phyloP scores from a whole-genome alignment of 495 filamentous ascomycete genomes.

The Tuber calosporum region DNA sequence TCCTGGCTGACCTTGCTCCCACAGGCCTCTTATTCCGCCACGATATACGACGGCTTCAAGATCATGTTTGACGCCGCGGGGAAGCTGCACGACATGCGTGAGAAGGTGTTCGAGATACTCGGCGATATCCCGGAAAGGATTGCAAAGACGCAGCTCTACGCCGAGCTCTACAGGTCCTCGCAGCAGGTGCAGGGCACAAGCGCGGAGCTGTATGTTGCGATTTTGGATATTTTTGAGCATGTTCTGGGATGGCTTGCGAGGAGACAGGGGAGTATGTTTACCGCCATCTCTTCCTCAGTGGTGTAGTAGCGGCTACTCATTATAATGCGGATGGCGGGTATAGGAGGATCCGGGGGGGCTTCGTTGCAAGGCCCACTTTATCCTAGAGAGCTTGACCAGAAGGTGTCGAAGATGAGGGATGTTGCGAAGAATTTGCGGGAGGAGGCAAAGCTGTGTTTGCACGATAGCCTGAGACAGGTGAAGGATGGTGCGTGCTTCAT shows the following conservation, averaged over 20 bases:
- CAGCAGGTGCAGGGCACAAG: neutral
- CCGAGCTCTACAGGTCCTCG: neutral
- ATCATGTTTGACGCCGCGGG: neutral
- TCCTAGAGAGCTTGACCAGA: neutral
- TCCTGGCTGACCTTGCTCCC: neutral
- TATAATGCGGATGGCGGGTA: neutral
- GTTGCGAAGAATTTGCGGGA: neutral
- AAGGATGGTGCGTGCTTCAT: neutral
- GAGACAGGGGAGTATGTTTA: neutral
- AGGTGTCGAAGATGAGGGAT: neutral
- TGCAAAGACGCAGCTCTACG: neutral
- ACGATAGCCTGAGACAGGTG: neutral
- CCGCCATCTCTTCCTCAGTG: neutral
- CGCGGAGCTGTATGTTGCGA: neutral
- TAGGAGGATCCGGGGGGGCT: neutral
- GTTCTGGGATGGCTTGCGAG: neutral
- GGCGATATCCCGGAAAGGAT: neutral
- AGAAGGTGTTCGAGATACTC: slow-evolving; percentile 3
- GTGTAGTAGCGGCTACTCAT: neutral
- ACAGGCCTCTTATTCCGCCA: neutral
- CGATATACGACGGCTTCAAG: neutral
- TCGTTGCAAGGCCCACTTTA: neutral
- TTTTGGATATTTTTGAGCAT: neutral
- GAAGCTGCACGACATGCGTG: neutral
- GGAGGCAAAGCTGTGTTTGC: neutral